Evolutionary conservation across 1,284 basidiomycete species (phyloP), one percentile per base, ranked within the genome.

Genomic region (Erythrobasidium hasegawianum): DNA sequence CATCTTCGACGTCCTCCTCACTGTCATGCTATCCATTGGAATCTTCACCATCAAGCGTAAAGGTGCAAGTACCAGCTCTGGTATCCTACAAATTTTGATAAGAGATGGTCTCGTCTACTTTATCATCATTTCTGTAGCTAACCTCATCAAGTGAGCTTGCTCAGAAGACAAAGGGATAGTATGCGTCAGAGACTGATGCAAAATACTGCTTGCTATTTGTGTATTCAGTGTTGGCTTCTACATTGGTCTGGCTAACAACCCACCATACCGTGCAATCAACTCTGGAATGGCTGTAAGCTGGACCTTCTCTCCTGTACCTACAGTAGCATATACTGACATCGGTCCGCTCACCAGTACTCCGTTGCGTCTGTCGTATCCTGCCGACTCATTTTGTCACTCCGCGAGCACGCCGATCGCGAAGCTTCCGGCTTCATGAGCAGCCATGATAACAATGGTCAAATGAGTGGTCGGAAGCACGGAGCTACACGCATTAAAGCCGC

Each of bases 1-100:
- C 45, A 18, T 18, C 45, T 47, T 47, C 45, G 45, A 47, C 45
- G n/a, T 47, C 45, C 45, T 47, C 45, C 22, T 18, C 45, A 47
- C 45, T 14, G 22, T 47, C 45, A 18, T 47, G n/a, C 45, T 47
- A 4, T 18, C 22, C 45, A 47, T 47, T 47, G n/a, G 45, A 4
- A 24, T 47, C n/a, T 24, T 47, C 45, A 47, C 22, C 45, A 47
- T 47, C 22, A 18, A 24, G n/a, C 45, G 45, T 24, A 47, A 24
- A 47, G 45, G 45, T 7, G 45, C 45, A 24, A 24, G n/a, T 14
- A 18, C n/a, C 45, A 47, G 22, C 22, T 33, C 33, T 33, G 22
- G 22, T 24, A 24, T 47, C 45, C 22, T 47, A 24, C n/a, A 18
- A 18, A 14, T 47, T 8, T 24, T 47, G n/a, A 47, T 47, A 4